Percentiles rank a stretch among this genome's conserved stretches.
Evolutionary conservation across 495 filamentous ascomycete species (phyloP).

Genomic region (Patellaria atrata): DNA sequence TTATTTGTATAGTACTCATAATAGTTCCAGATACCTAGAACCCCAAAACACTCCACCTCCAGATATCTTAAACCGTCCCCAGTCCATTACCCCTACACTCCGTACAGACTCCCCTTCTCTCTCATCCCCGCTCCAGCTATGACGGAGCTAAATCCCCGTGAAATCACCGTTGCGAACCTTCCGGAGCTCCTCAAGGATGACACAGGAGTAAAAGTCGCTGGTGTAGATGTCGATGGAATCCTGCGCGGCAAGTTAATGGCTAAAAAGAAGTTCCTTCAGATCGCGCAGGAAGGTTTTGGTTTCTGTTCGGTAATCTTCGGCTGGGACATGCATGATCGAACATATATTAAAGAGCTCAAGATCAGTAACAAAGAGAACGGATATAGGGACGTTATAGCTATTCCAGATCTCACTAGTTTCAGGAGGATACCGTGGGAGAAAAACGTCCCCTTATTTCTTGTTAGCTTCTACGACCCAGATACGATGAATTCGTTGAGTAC

Average conservation of each 20-base stretch:
- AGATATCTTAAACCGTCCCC: too few relatives aligned
- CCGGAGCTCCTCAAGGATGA: constrained; percentile 56
- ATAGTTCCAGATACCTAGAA: too few relatives aligned
- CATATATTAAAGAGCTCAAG: constrained; percentile 68
- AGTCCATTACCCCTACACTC: too few relatives aligned
- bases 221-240: constrained; percentile 80
- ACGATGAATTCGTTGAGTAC: constrained; percentile 55
- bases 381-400: constrained; percentile 76
- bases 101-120: constrained; percentile 9
- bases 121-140: constrained; percentile 5
- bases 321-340: constrained; percentile 96
- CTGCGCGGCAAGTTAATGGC: constrained; percentile 89
- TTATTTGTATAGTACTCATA: too few relatives aligned
- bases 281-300: constrained; percentile 73
- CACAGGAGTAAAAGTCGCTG: constrained; percentile 73
- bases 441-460: constrained; percentile 80
- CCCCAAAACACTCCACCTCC: too few relatives aligned
- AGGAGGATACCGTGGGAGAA: constrained; percentile 92
- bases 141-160: constrained; percentile 7
- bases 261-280: constrained; percentile 88
- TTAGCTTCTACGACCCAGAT: constrained; percentile 74
- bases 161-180: constrained; percentile 47
- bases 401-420: constrained; percentile 68
- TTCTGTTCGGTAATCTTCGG: constrained; percentile 96
- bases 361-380: constrained; percentile 91